These are phyloP conservation scores for Erodium texanum DNA, from an alignment of 441 rosid genomes.

Conservation along the genomic window DNA sequence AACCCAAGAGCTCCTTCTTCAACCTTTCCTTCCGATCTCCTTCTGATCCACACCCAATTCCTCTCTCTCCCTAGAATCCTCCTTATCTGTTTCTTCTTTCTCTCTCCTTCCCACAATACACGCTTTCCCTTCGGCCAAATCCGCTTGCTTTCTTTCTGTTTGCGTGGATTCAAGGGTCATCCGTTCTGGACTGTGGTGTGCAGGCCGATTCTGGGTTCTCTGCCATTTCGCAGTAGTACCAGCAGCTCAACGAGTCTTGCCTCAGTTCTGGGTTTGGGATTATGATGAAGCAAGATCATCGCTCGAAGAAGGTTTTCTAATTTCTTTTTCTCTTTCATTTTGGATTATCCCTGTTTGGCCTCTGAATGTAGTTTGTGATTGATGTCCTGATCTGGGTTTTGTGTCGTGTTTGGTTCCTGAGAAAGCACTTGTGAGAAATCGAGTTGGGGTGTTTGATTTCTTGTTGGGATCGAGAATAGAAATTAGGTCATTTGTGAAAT, in stretches of 20 bases:
- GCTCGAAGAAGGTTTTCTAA: background rate
- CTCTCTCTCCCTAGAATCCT: background rate
- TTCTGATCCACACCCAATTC: slow-evolving; percentile 2
- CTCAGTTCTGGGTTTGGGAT: background rate
- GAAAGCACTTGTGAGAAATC: background rate
- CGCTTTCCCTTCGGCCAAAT: slow-evolving; percentile 1
- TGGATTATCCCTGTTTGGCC: too few relatives aligned
- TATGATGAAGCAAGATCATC: slow-evolving; percentile 1
- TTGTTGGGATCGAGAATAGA: background rate
- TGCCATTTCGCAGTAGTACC: background rate
- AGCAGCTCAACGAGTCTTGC: slow-evolving; percentile 1
- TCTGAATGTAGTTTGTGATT: background rate
- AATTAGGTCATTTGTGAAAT: background rate
- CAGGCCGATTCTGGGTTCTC: slow-evolving; percentile 1
- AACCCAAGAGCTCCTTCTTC: background rate
- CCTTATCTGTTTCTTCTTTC: background rate
- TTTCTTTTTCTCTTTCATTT: too few relatives aligned
- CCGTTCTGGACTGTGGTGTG: too few relatives aligned
- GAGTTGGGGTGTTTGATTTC: background rate
- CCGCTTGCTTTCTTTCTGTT: background rate
- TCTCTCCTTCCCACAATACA: background rate
- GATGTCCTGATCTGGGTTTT: background rate
- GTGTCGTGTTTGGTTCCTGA: slow-evolving; percentile 2
- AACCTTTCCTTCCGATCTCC: background rate
- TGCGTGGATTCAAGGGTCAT: background rate